Conservation (phyloP, 169 alveolate genomes). For the Fabrea salina region DNA sequence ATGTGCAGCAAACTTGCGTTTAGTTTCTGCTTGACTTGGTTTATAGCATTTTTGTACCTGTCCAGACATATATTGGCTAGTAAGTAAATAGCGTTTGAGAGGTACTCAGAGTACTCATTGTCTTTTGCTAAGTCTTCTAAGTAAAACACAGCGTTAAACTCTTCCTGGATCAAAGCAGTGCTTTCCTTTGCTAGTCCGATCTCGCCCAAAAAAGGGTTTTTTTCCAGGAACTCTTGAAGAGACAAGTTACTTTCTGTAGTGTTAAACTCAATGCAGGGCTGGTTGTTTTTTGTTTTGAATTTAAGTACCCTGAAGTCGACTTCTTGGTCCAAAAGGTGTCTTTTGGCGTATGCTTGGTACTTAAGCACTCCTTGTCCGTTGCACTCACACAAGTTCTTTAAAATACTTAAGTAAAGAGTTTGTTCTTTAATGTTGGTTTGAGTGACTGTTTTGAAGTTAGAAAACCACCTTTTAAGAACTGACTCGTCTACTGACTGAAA, state of each 20-base stretch:
- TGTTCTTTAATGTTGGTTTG: neutral
- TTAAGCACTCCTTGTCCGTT: neutral
- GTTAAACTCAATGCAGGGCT: constrained; percentile 10
- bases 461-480: neutral
- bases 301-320: neutral
- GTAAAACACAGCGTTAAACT: neutral
- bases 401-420: neutral
- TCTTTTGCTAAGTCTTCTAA: neutral
- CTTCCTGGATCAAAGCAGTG: neutral
- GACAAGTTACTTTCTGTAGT: neutral
- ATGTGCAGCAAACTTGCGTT: neutral
- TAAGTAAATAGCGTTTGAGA: constrained; percentile 9
- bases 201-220: neutral
- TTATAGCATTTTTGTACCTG: constrained; percentile 8
- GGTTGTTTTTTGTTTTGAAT: neutral
- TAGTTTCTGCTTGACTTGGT: neutral
- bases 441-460: neutral
- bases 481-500: neutral
- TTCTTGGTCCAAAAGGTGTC: neutral
- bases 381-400: neutral
- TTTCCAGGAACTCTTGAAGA: neutral
- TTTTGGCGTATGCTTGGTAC: neutral
- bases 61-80: constrained; percentile 1
- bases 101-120: neutral
- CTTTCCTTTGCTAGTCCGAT: neutral